Evolutionary conservation across 2,329 filamentous ascomycete species (phyloP).

Genomic region (Didymella segeticola): DNA sequence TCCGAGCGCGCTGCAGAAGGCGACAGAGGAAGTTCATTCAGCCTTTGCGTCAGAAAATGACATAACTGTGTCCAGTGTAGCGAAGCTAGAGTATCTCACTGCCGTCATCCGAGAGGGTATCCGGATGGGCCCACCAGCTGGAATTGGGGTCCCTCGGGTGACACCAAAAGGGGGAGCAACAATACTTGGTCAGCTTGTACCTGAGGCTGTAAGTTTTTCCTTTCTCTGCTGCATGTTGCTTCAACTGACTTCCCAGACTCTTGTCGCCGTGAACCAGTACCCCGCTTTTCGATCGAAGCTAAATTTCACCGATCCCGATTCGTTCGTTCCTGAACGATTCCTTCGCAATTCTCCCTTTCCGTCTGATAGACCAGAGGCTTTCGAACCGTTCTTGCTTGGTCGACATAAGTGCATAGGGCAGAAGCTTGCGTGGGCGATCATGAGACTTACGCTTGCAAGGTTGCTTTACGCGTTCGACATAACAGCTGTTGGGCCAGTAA

Average conservation of each 20-base stretch:
- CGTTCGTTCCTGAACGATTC: constrained; percentile 46
- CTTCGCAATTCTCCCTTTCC: constrained; percentile 10
- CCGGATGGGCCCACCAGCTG: constrained; percentile 34
- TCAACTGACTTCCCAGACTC: constrained; percentile 22
- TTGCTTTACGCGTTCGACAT: constrained; percentile 51
- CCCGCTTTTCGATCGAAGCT: constrained; percentile 27
- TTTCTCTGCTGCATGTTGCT: neutral
- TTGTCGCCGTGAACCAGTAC: constrained; percentile 37
- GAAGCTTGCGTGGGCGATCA: constrained; percentile 40
- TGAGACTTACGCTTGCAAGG: constrained; percentile 48
- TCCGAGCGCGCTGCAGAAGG: constrained; percentile 27
- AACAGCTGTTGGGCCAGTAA: constrained; percentile 4
- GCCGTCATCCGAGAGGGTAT: constrained; percentile 49
- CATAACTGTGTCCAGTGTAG: constrained; percentile 27
- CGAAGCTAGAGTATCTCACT: constrained; percentile 30
- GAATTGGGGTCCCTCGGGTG: constrained; percentile 25
- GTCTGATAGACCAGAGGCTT: constrained; percentile 23
- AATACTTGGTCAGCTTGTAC: constrained; percentile 27
- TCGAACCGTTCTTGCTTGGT: constrained; percentile 35
- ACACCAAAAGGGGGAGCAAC: constrained; percentile 26
- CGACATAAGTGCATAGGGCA: constrained; percentile 36
- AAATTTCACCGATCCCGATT: constrained; percentile 34
- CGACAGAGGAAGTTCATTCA: constrained; percentile 32
- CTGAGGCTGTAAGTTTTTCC: constrained; percentile 21
- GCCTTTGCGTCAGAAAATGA: constrained; percentile 30